A percentile compares a stretch with the other conserved stretches of the same genome.
These are phyloP conservation scores for Myotisia sp. DNA, from an alignment of 2,329 filamentous ascomycete genomes.

Conservation along the genomic window DNA sequence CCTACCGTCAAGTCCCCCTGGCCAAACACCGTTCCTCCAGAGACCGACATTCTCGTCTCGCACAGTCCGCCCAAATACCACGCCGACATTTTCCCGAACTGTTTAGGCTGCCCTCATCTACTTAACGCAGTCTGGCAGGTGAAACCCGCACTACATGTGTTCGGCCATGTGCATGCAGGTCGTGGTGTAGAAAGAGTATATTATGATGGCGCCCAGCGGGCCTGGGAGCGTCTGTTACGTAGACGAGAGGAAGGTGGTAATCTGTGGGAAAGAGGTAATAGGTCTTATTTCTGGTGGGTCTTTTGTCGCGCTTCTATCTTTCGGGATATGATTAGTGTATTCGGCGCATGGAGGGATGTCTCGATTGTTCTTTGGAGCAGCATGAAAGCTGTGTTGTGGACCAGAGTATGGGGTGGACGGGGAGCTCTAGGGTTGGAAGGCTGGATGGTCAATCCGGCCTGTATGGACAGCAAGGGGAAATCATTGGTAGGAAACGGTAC, in stretches of 20 bases:
- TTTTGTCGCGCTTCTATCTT: constrained; percentile 5
- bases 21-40: constrained; percentile 53
- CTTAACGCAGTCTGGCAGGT: constrained; percentile 60
- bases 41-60: constrained; percentile 66
- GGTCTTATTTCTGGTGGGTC: constrained; percentile 6
- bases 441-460: constrained; percentile 47
- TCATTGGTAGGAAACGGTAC: constrained; percentile 23
- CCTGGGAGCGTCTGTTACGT: constrained; percentile 52
- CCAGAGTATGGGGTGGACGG: constrained; percentile 43
- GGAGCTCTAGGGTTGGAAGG: constrained; percentile 20
- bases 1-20: constrained; percentile 50
- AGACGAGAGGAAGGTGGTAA: constrained; percentile 20
- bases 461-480: constrained; percentile 25
- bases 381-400: constrained; percentile 44
- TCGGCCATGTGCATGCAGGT: constrained; percentile 71
- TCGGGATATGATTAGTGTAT: constrained; percentile 9
- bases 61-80: constrained; percentile 67
- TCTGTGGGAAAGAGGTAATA: constrained; percentile 12
- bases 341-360: constrained; percentile 37
- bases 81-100: constrained; percentile 41
- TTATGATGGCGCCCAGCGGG: constrained; percentile 59
- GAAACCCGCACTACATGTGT: constrained; percentile 62
- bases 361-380: constrained; percentile 39
- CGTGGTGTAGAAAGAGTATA: constrained; percentile 55
- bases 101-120: constrained; percentile 56